Evolutionary conservation across 2,329 filamentous ascomycete genomes (phyloP), one percentile per base, ranked within the genome.

Genomic region (Dactylellina leptospora): DNA sequence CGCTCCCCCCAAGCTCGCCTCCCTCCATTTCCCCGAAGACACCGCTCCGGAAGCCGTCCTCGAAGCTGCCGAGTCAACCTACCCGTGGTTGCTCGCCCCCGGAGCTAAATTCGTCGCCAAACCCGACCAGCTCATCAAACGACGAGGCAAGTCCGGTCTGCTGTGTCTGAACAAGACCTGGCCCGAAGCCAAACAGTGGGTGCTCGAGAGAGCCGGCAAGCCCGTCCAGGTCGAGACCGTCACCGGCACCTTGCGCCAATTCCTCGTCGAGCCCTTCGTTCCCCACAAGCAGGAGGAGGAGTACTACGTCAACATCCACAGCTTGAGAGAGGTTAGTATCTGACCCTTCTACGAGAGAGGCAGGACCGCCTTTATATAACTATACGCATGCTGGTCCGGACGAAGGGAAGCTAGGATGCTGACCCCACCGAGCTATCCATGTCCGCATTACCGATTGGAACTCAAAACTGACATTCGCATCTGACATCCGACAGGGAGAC

Each of bases 301-400:
- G 84, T 97, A 97, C 85, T 99, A 99, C 84, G 96, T 99, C 85
- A 97, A 97, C 88, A 99, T 99, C 85, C 95, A 97, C 87, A 97
- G 95, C 75, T 93, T 96, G 79, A 91, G 95, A 85, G 95, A 97
- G 89, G 95, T 97, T 88, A 88, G 92, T 40, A 47, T 62, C 25
- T 20, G n/a, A 9, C 5, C n/a, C 13, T 16, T 20, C 13, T 40
- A 51, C 8, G 45, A 13, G 23, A 18, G 28, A 47, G 23, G 40
- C n/a, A n/a, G n/a, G n/a, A n/a, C n/a, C n/a, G n/a, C 45, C 11
- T 64, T 72, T 64, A 72, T 48, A 72, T 59, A 51, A 40, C 18
- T 10, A 38, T 45, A 11, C 11, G 28, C 11, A 33, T 33, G 33
- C 59, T 54, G 13, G 40, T 55, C 54, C 58, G 73, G 61, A 61